phyloP scores from a whole-genome alignment of 176 grass and related monocot genomes.

The Aegilops speltoides region DNA sequence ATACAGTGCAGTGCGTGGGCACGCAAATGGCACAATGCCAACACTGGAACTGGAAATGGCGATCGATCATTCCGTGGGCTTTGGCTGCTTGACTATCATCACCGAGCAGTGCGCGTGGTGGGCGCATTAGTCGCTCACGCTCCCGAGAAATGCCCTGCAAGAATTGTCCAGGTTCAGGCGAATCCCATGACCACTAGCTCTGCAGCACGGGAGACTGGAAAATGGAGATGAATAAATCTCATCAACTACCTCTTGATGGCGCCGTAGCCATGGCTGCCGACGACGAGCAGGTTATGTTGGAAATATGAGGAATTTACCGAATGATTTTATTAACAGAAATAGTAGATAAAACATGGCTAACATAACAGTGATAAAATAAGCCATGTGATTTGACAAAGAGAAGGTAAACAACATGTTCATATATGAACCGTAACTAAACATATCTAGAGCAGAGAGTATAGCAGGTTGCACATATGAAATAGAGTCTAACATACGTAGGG shows the following conservation, averaged over 20 bases:
- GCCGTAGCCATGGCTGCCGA: slow-evolving; percentile 70
- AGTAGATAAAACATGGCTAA: too few relatives aligned
- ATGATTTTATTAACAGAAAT: too few relatives aligned
- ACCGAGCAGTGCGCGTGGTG: slow-evolving; percentile 69
- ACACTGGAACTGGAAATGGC: not conserved
- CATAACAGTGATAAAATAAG: too few relatives aligned
- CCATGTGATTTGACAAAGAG: too few relatives aligned
- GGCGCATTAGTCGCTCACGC: slow-evolving; percentile 80
- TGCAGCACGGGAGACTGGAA: not conserved
- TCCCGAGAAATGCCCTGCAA: slow-evolving; percentile 55
- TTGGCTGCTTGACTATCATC: slow-evolving; percentile 65
- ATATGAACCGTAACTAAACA: too few relatives aligned
- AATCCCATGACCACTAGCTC: not conserved
- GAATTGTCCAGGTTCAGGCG: too few relatives aligned
- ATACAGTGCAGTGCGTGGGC: not conserved
- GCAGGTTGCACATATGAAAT: too few relatives aligned
- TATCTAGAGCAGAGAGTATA: too few relatives aligned
- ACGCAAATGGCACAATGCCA: not conserved
- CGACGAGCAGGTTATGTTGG: slow-evolving; percentile 28
- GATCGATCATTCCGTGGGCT: slow-evolving; percentile 7
- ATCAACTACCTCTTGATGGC: slow-evolving; percentile 46
- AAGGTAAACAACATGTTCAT: too few relatives aligned
- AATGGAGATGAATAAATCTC: not conserved
- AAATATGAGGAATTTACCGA: too few relatives aligned
- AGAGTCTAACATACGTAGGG: too few relatives aligned